Evolutionary conservation across 1,139 yeast species (phyloP).

Genomic region (Ogataea hybrid): DNA sequence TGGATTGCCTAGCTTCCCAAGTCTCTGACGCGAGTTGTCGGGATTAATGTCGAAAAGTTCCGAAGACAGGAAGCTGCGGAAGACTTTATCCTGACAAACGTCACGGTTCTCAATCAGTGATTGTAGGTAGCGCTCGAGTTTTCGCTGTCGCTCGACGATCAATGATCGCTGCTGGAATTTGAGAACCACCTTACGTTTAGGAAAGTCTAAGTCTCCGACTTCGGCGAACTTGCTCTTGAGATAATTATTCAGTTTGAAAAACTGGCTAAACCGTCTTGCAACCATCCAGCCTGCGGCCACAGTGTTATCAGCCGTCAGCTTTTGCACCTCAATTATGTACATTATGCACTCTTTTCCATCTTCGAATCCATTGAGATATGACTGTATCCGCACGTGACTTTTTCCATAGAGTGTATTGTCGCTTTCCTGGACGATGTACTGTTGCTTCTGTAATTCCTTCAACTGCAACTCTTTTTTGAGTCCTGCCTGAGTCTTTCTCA

Average conservation of each 20-base stretch:
- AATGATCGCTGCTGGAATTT: conserved; percentile 61
- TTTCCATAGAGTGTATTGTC: conserved; percentile 77
- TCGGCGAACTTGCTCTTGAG: conserved; percentile 52
- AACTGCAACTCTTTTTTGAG: conserved; percentile 67
- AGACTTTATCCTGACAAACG: conserved; percentile 71
- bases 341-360: conserved; percentile 60
- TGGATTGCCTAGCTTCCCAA: conserved; percentile 18
- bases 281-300: conserved; percentile 84
- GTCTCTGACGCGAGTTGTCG: conserved; percentile 30
- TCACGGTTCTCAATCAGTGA: conserved; percentile 57
- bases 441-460: conserved; percentile 75
- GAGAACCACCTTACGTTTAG: conserved; percentile 63
- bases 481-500: conserved; percentile 63
- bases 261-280: conserved; percentile 85
- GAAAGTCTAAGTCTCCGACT: conserved; percentile 54
- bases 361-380: conserved; percentile 56
- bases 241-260: conserved; percentile 67
- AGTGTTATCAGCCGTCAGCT: conserved; percentile 42
- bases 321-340: conserved; percentile 76
- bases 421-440: conserved; percentile 77
- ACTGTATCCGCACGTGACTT: conserved; percentile 62
- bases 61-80: conserved; percentile 75
- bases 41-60: conserved; percentile 53
- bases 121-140: conserved; percentile 62
- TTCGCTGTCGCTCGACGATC: conserved; percentile 61